Base-by-base conservation (phyloP, 2,329 filamentous ascomycete species). In the Xylaria sp. region DNA sequence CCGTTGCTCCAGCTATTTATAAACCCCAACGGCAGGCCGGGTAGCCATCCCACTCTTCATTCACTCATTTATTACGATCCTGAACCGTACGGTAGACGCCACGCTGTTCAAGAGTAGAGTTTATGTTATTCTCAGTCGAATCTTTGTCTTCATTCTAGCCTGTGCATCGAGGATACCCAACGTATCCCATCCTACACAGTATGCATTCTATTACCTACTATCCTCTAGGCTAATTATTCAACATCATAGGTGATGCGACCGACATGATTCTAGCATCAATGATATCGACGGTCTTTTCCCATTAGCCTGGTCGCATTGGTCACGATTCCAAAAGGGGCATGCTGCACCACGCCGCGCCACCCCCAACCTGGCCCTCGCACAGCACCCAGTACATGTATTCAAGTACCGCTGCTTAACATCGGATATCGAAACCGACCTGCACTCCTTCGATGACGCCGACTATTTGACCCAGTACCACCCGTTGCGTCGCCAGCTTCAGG, bases 371-470 rank as follows among this genome's bases (percentile, higher is more conserved):
- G 29, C 45, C 36, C 56, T n/a, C n/a, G n/a, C n/a, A n/a, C n/a
- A n/a, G n/a, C n/a, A n/a, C n/a, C 33, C 20, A 39, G 42, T 27
- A 42, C 50, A 29, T n/a, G 13, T 33, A 57, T 61, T 44, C n/a
- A 17, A 38, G 36, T 29, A n/a, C 17, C 17, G 17, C 38, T 13
- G 27, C 53, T 20, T 10, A 15, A 31, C 25, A 25, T 62, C 58
- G 53, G 53, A 54, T 20, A 51, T 47, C 53, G 45, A 65, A 45
- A 38, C 51, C 38, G 15, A 44, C 29, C 31, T 39, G 31, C 33
- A 39, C 25, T 22, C 51, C 25, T 39, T 25, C 44, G 25, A 33
- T 33, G 33, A 44, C n/a, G 33, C 20, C 33, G 22, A 9, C 22
- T 13, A 3, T n/a, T 25, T 38, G 45, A 36, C 25, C 17, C 31